These are phyloP conservation scores for Talaromyces sp. DNA, from an alignment of 2,329 filamentous ascomycete genomes.

Conservation along the genomic window DNA sequence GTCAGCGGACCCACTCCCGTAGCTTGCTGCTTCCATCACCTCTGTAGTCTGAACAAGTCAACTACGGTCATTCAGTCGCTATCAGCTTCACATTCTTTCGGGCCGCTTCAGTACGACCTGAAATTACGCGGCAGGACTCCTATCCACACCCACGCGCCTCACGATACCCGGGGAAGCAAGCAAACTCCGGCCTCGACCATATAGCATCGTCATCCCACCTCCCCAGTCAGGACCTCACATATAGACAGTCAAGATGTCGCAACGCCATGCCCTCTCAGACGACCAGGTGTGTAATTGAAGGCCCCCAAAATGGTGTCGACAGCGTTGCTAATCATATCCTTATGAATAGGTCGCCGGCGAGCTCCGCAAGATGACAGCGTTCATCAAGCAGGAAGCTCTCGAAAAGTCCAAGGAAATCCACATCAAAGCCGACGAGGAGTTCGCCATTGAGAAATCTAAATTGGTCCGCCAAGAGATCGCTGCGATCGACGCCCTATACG, in stretches of 20 bases:
- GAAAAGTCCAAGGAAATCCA: constrained; percentile 97
- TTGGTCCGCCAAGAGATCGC: constrained; percentile 93
- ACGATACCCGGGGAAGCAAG: not conserved
- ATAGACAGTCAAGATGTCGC: constrained; percentile 69
- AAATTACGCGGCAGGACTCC: not conserved
- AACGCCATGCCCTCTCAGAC: constrained; percentile 91
- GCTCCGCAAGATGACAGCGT: constrained; percentile 99
- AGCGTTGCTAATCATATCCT: constrained; percentile 19
- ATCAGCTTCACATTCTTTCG: not conserved
- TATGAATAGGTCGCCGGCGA: constrained; percentile 79
- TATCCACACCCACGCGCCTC: not conserved
- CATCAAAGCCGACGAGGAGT: constrained; percentile 98
- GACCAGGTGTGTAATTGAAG: constrained; percentile 70
- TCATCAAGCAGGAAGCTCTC: constrained; percentile 97
- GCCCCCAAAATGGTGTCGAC: not conserved
- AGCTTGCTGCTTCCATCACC: constrained; percentile 14
- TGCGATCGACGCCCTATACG: constrained; percentile 86
- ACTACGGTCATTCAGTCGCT: not conserved
- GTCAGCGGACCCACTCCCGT: constrained; percentile 19
- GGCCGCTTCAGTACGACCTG: not conserved
- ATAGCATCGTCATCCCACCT: constrained; percentile 22
- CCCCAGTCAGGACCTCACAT: constrained; percentile 19
- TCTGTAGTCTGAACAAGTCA: not conserved
- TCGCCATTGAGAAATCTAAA: constrained; percentile 98
- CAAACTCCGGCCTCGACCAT: not conserved